Evolutionary conservation across 148 eudicot species (phyloP).

Genomic region (Fallopia convolvulus): DNA sequence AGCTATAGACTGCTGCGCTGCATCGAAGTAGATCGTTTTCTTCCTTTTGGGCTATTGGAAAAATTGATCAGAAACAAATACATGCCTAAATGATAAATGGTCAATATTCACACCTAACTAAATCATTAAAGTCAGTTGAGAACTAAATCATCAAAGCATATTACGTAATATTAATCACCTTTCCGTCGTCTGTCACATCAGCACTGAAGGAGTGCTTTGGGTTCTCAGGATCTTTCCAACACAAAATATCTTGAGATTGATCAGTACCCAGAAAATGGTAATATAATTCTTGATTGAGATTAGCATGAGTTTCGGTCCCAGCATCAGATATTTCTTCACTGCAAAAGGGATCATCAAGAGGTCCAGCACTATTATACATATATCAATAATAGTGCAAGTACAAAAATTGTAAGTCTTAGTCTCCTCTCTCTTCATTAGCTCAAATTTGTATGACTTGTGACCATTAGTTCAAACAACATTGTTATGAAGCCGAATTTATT

Average conservation of each 20-base stretch:
- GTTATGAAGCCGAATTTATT: background rate
- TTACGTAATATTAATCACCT: conserved; percentile 20
- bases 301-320: conserved; percentile 83
- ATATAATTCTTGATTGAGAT: conserved; percentile 71
- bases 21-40: background rate
- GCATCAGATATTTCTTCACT: conserved; percentile 74
- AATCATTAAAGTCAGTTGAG: no score
- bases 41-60: background rate
- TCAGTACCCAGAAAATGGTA: conserved; percentile 90
- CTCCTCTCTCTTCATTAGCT: background rate
- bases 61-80: background rate
- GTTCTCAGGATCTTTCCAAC: conserved; percentile 85
- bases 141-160: no score
- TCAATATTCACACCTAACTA: background rate
- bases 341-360: conserved; percentile 15
- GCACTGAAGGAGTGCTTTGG: conserved; percentile 57
- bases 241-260: conserved; percentile 89
- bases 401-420: background rate
- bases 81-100: background rate
- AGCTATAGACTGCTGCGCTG: background rate
- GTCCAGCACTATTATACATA: background rate
- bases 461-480: background rate
- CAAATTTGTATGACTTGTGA: background rate
- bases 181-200: conserved; percentile 79
- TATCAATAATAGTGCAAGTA: background rate